Evolutionary conservation across 2,329 filamentous ascomycete species (phyloP), one percentile per base, ranked within the genome.

Genomic region (Neonectria magnoliae): DNA sequence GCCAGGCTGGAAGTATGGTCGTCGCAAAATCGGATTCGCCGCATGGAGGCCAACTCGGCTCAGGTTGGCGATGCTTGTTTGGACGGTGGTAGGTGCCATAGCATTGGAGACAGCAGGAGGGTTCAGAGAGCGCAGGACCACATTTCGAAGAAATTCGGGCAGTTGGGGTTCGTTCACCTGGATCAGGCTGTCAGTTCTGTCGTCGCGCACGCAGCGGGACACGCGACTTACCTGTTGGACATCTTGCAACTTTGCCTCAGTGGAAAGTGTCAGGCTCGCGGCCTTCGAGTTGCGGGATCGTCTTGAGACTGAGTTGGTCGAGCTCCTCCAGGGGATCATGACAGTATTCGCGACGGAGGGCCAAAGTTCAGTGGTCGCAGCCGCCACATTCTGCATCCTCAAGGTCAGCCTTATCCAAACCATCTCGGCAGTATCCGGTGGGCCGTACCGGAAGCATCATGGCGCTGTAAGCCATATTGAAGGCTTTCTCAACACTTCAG

Each of bases 281-380:
- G 14, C 33, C 7, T 66, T 55, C 16, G 62, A 60, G 33, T 25
- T 51, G 51, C 44, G 56, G 13, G 64, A 51, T 66, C 68, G 65
- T 44, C 56, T 57, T 52, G 64, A 53, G 20, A 60, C 58, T 7
- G 63, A 36, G 13, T 56, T 62, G 14, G 62, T 51, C 16, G 67
- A 70, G 51, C 64, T 64, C 54, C 65, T 71, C 76, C 76, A 81
- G 9, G 82, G 78, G 20, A 77, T 65, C 60, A 76, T 72, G 16
- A 83, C 65, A 13, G 79, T 79, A 64, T 77, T 82, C 56, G 78
- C 76, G 65, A 84, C 77, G 48, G 82, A 83, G 58, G 83, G 82
- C 81, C 81, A 82, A 57, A 84, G 69, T 41, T 83, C 82, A 54
- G 81, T 75, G 8, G 80, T 79, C 64, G 78, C 80, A 53, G 80